These are phyloP conservation scores for Trifolium dubium DNA, from an alignment of 306 rosid genomes.

Conservation along the genomic window DNA sequence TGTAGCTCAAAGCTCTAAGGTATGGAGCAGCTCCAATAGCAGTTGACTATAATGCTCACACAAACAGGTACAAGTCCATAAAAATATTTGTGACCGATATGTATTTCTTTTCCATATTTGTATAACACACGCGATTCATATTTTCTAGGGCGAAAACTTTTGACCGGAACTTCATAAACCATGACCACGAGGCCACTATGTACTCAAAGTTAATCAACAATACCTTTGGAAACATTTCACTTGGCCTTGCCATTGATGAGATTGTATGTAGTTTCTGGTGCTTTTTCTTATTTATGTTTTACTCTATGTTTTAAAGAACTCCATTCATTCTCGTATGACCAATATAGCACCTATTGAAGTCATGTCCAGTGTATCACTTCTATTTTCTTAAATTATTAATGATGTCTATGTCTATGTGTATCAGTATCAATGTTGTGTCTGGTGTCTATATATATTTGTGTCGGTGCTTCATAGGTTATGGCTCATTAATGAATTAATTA, in stretches of 20 bases:
- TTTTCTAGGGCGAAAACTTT: constrained; percentile 28
- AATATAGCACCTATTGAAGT: not conserved
- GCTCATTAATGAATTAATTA: not conserved
- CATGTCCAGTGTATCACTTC: not conserved
- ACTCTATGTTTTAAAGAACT: not conserved
- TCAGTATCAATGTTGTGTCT: not conserved
- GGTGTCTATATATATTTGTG: not conserved
- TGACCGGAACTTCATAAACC: constrained; percentile 55
- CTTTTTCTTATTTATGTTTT: not conserved
- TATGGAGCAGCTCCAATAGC: constrained; percentile 87
- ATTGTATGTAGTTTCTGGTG: constrained; percentile 61
- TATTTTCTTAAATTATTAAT: not conserved
- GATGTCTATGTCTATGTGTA: not conserved
- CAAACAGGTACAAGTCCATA: constrained; percentile 59
- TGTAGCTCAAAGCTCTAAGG: constrained; percentile 76
- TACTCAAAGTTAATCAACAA: constrained; percentile 69
- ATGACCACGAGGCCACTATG: constrained; percentile 52
- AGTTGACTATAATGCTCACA: constrained; percentile 41
- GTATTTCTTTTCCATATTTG: not conserved
- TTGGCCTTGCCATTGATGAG: constrained; percentile 68
- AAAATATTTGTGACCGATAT: not conserved
- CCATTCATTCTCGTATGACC: not conserved
- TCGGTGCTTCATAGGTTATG: not conserved
- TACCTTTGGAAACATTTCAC: constrained; percentile 60
- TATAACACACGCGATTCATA: constrained; percentile 2